Percentiles rank a stretch among this genome's conserved stretches.
Evolutionary conservation across 1,139 yeast genomes (phyloP).

Genomic region (Yamadazyma trypodendri): DNA sequence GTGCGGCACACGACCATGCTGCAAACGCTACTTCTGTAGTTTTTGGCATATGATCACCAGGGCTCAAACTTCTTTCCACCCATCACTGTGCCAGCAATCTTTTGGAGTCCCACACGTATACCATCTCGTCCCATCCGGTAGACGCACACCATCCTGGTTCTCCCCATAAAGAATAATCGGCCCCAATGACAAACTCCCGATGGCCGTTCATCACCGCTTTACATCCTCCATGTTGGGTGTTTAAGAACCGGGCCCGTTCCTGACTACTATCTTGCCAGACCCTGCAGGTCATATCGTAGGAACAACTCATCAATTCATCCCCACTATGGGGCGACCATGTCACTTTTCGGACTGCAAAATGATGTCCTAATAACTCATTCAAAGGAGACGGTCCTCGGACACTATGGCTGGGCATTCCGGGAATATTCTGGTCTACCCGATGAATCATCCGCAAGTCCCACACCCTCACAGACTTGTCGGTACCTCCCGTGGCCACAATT

Average conservation of each 20-base stretch:
- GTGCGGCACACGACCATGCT: background rate
- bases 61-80: too few relatives aligned
- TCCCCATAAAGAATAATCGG: conserved; percentile 97
- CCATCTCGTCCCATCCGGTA: conserved; percentile 96
- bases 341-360: conserved; percentile 79
- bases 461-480: conserved; percentile 75
- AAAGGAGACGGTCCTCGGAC: conserved; percentile 65
- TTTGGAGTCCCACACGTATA: conserved; percentile 81
- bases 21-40: background rate
- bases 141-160: conserved; percentile 94
- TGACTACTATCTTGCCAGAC: conserved; percentile 78
- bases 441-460: conserved; percentile 85
- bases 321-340: conserved; percentile 89
- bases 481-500: conserved; percentile 83
- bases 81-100: too few relatives aligned
- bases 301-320: conserved; percentile 67
- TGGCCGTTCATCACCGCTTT: conserved; percentile 66
- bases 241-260: conserved; percentile 48
- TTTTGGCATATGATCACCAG: background rate
- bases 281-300: conserved; percentile 90
- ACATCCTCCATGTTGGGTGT: conserved; percentile 38
- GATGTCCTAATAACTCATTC: conserved; percentile 83
- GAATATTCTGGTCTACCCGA: conserved; percentile 32
- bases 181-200: conserved; percentile 89
- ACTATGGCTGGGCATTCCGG: conserved; percentile 37